Percentiles rank a stretch among this genome's conserved stretches.
Conservation (phyloP, 2,329 filamentous ascomycete species). For the Dichotomopilus funicola region DNA sequence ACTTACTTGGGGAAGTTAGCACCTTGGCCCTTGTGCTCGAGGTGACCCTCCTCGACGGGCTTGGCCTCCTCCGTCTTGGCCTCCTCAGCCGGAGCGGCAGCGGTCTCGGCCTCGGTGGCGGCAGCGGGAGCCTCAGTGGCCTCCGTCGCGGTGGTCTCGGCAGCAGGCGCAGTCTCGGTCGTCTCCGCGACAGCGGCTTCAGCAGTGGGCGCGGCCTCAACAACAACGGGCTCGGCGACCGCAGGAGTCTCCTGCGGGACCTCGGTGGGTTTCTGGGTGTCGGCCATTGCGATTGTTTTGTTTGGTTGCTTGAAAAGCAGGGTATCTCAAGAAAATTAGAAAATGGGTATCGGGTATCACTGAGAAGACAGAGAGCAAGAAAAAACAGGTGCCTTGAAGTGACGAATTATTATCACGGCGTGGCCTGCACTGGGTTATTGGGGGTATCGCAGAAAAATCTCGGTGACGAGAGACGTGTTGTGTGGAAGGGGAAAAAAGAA, state of each 20-base stretch:
- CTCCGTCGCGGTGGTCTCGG: constrained; percentile 31
- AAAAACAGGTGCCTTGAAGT: constrained; percentile 18
- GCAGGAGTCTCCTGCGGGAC: constrained; percentile 42
- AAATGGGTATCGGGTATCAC: constrained; percentile 28
- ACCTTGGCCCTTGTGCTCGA: constrained; percentile 91
- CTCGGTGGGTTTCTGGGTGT: constrained; percentile 64
- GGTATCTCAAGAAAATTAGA: constrained; percentile 25
- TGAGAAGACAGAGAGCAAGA: constrained; percentile 23
- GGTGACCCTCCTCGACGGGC: constrained; percentile 67
- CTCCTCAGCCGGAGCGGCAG: constrained; percentile 26
- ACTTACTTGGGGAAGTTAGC: constrained; percentile 79
- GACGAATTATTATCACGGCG: constrained; percentile 19
- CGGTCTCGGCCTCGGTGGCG: constrained; percentile 30
- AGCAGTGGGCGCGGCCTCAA: constrained; percentile 34
- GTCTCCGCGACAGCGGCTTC: constrained; percentile 30
- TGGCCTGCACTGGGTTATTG: constrained; percentile 19
- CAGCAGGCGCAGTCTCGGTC: constrained; percentile 34
- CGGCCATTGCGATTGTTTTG: constrained; percentile 56
- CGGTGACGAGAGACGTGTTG: constrained; percentile 13
- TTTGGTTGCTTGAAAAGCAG: constrained; percentile 17
- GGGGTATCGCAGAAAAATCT: constrained; percentile 20
- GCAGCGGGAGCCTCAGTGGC: constrained; percentile 28
- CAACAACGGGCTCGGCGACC: constrained; percentile 35
- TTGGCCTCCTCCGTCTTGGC: constrained; percentile 38
- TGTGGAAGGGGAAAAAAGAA: constrained; percentile 17